A percentile compares a stretch with the other conserved stretches of the same genome.
Conservation (phyloP, 164 flowering plant species). For the Nelumbo lutea region DNA sequence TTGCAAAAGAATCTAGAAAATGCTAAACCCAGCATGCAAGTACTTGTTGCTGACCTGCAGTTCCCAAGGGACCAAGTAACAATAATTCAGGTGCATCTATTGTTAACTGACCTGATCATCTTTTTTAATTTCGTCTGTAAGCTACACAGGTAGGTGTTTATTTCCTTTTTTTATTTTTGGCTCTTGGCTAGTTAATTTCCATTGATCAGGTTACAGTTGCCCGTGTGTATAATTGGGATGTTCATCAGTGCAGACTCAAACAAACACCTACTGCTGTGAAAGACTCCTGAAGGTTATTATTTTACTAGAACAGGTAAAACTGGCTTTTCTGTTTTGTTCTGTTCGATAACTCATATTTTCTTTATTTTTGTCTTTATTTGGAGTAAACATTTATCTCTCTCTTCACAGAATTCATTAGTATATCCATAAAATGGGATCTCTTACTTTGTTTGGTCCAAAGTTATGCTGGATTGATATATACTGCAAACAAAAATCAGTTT, state of each 20-base stretch:
- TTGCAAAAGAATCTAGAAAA: constrained; percentile 75
- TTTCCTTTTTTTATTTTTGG: background rate
- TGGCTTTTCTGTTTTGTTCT: background rate
- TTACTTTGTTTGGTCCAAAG: background rate
- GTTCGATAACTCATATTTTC: background rate
- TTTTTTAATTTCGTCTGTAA: background rate
- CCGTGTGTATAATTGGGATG: constrained; percentile 98
- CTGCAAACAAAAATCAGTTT: background rate
- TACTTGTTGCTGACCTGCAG: constrained; percentile 67
- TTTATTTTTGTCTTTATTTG: background rate
- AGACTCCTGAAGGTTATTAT: constrained; percentile 18
- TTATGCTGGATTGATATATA: background rate
- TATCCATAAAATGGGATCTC: background rate
- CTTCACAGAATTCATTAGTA: background rate
- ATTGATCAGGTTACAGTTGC: constrained; percentile 81
- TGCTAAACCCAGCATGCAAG: constrained; percentile 91
- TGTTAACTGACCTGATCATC: background rate
- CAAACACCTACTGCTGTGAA: constrained; percentile 38
- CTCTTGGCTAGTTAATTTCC: constrained; percentile 7
- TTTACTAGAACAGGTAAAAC: background rate
- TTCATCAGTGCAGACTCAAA: constrained; percentile 73
- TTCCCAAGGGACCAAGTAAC: constrained; percentile 89
- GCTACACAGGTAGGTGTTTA: background rate
- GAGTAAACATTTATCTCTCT: background rate
- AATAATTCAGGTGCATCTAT: constrained; percentile 59